Base-by-base conservation (phyloP, 305 asterid genomes). In the Rubia peregrina region DNA sequence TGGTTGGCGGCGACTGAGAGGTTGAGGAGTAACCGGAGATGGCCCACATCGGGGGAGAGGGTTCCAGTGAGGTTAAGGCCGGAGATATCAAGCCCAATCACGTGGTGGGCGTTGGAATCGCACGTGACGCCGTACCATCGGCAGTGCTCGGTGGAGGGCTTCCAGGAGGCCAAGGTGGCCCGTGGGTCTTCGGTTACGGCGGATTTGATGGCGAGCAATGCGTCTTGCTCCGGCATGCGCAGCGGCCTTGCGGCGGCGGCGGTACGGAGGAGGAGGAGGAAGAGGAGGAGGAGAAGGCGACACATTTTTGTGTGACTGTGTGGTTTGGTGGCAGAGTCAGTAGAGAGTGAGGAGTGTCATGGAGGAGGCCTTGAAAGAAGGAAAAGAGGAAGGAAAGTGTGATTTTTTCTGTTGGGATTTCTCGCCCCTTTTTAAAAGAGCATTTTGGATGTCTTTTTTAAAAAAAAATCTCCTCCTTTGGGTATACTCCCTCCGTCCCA, bases 41-140 rank as follows among this genome's bases (percentile, higher is more conserved):
- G 84, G 71, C 85, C 82, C 13, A 91, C 72, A 67, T 85, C 83
- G 0, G 88, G 80, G 4, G 95, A 82, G 43, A 89, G 92, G 0
- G 80, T 73, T 0, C 92, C 96, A 73, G 83, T 73, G 79, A 92
- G 89, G 73, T 80, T 71, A 63, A 82, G 81, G 48, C 83, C 72
- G 49, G 98, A 88, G 57, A 92, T 70, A 76, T 89, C 92, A 9
- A 92, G 84, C 0, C 84, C 77, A 0, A 78, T 85, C 61, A 92
- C 98, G 80, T 88, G 96, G 55, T 86, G 81, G 56, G 78, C 73
- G 79, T 77, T 40, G 30, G 85, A 4, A 42, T 88, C 93, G 77
- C 98, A 92, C 17, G 92, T 85, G 75, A 92, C 87, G 1, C 92
- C 90, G 26, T 44, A 71, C 96, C 96, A 91, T 0, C 79, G 68